Evolutionary conservation across 176 grass and related monocot species (phyloP), one percentile per base, ranked within the genome.

Genomic region (Microstegium vimineum): DNA sequence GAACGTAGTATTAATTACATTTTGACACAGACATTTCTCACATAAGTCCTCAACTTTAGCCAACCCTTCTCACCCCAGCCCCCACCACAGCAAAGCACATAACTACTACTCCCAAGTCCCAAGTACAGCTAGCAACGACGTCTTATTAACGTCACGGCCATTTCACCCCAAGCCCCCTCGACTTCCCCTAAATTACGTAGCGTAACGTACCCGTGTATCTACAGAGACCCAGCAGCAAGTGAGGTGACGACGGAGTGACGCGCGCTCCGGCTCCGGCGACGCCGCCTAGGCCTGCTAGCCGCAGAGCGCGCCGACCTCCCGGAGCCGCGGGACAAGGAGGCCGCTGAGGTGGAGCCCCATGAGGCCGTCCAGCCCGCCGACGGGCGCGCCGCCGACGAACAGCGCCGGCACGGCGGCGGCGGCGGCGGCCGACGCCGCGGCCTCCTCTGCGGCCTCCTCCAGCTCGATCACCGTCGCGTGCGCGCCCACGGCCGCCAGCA

Each of bases 381-480:
- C 87, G 2, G 90, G 85, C 0, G 71, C 79, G 27, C 93, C 93
- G 64, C 93, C 93, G 17, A 95, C 66, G 70, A 95, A 95, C 4
- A 95, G 75, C 2, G 90, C 87, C 6, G 93, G 93, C 4, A 95
- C 60, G 8, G 90, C 66, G 27, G 59, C 69, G 0, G 77, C 76
- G 0, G 80, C 89, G 2, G 86, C 79, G 4, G 67, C 71, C 0
- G 76, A 83, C 5, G 85, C 87, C 0, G 86, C 82, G 34, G 75
- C 86, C 66, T 89, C 82, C 77, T 93, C 91, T 1, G 81, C 90
- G 5, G 77, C 70, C 70, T 91, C 94, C 27, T 94, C 91, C 33
- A 97, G 27, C 78, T 91, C 91, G 63, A 93, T 93, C 63, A 97
- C 91, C 22, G 89, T 89, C 2, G 94, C 91, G 78, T 93, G 86